Evolutionary conservation across 2,329 filamentous ascomycete species (phyloP).

Genomic region (Cercospora berteroae): DNA sequence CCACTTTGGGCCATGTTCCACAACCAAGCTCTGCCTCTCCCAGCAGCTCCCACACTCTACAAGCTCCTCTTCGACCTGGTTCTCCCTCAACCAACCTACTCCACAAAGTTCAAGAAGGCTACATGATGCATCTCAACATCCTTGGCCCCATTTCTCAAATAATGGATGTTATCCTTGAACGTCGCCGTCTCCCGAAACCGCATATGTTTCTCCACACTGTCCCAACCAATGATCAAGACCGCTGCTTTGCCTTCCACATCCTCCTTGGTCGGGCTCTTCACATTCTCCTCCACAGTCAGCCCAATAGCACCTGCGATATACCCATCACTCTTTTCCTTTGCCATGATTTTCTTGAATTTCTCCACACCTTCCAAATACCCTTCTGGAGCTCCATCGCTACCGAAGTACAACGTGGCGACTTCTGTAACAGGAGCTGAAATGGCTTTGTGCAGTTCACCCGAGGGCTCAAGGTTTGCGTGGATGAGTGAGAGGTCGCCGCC

Average conservation of each 20-base stretch:
- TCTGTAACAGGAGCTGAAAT: slow-evolving; percentile 51
- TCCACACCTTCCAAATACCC: slow-evolving; percentile 38
- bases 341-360: slow-evolving; percentile 41
- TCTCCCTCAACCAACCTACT: background rate
- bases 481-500: slow-evolving; percentile 31
- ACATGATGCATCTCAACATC: slow-evolving; percentile 49
- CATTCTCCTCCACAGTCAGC: slow-evolving; percentile 28
- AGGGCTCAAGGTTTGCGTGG: slow-evolving; percentile 39
- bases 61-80: background rate
- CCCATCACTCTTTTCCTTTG: slow-evolving; percentile 33
- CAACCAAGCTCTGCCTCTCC: background rate
- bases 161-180: slow-evolving; percentile 45
- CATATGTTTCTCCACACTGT: slow-evolving; percentile 51
- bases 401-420: slow-evolving; percentile 47
- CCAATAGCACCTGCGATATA: slow-evolving; percentile 28
- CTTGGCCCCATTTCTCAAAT: slow-evolving; percentile 45
- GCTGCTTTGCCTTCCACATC: slow-evolving; percentile 44
- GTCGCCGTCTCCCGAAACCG: slow-evolving; percentile 45
- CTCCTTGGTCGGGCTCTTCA: slow-evolving; percentile 26
- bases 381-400: slow-evolving; percentile 33
- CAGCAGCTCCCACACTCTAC: background rate
- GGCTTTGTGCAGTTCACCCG: slow-evolving; percentile 21
- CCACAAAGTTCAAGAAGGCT: slow-evolving; percentile 37
- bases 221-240: slow-evolving; percentile 52
- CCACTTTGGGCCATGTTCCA: background rate